These are phyloP conservation scores for Rhizopus microsporus DNA, from an alignment of 371 early-diverging fungal species.

Conservation along the genomic window DNA sequence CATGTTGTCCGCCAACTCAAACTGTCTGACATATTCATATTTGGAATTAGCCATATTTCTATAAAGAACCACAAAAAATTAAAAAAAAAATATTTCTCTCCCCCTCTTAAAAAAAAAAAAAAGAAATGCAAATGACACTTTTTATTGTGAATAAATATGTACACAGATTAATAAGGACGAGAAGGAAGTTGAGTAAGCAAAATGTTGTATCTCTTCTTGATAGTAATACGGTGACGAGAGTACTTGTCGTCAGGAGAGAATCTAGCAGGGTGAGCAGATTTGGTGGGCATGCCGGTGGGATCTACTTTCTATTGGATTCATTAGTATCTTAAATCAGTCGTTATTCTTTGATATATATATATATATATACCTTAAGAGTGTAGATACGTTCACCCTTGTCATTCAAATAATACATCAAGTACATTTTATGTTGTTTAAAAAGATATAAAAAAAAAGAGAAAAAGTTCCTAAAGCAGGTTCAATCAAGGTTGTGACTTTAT, in stretches of 20 bases:
- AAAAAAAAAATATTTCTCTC: not conserved
- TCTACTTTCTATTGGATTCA: conserved; percentile 71
- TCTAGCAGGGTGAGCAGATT: conserved; percentile 96
- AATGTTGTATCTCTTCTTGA: conserved; percentile 93
- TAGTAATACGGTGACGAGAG: conserved; percentile 96
- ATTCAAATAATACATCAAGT: conserved; percentile 91
- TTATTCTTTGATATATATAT: not conserved
- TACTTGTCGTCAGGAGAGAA: conserved; percentile 99
- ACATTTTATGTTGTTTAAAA: conserved; percentile 63
- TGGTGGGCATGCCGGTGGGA: conserved; percentile 79
- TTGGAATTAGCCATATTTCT: conserved; percentile 82
- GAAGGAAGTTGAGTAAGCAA: conserved; percentile 77
- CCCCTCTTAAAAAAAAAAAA: conserved; percentile 1
- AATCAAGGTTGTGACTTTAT: too few relatives aligned
- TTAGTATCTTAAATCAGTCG: not conserved
- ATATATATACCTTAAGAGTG: conserved; percentile 85
- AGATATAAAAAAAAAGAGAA: conserved; percentile 5
- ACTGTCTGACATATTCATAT: conserved; percentile 91
- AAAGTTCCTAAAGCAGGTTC: not conserved
- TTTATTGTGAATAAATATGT: not conserved
- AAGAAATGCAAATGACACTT: not conserved
- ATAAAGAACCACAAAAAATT: not conserved
- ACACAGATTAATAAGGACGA: conserved; percentile 37
- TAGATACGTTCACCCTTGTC: conserved; percentile 90
- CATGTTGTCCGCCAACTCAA: conserved; percentile 77